Evolutionary conservation across 169 alveolate genomes (phyloP), one percentile per base, ranked within the genome.

Genomic region (Plasmodium ovale): DNA sequence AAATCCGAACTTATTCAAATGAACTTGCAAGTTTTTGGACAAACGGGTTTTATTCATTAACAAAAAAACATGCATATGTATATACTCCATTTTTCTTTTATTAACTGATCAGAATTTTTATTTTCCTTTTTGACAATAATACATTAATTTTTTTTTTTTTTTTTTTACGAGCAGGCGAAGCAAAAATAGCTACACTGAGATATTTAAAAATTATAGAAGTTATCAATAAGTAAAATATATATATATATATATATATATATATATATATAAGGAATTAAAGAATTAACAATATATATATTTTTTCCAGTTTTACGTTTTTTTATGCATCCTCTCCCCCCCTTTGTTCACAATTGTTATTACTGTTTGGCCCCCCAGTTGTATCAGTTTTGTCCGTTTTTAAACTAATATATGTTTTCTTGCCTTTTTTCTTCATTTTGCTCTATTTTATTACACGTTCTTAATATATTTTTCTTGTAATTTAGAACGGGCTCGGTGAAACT

Each of bases 1-100:
- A 82, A 35, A 58, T 62, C 84, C 33, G 90, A 82, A 44, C 37
- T 82, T 14, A 44, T 56, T 31, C 79, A 65, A 58, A 82, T 82
- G 90, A 82, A 82, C 53, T 69, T 82, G 64, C 90, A 82, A 58
- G 90, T 82, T 42, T 82, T 65, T 35, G 90, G 90, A 53, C 90
- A 82, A 69, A 82, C 90, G 65, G 90, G 90, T 74, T 59, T 62
- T 31, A 29, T 67, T 6, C 31, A 16, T 33, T 21, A 21, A 39
- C 16, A 47, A 21, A 69, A 47, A 49, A 27, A 69, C 16, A 47
- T 47, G 16, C 60, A 23, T 3, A 14, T 37, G n/a, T 47, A 14
- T 16, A 58, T 25, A 23, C 16, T 44, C 25, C 12, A 35, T 21
- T 33, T 35, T 54, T 16, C 35, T 25, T 44, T 42, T 60, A 23